Evolutionary conservation across 164 flowering plant genomes (phyloP).

Genomic region (Amborella trichopoda): DNA sequence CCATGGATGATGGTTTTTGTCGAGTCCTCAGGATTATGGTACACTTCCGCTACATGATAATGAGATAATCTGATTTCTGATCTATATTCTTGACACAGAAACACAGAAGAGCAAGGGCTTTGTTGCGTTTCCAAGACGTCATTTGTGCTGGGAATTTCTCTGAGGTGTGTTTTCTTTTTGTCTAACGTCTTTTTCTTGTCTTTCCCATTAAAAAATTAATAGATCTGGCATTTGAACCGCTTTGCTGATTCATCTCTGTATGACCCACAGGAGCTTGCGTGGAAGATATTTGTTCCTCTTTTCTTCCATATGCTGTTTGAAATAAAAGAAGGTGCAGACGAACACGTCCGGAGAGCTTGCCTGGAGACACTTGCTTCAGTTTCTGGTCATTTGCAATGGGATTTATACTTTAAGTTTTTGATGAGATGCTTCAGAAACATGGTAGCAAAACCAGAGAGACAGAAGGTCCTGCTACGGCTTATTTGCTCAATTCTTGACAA

Average conservation of each 20-base stretch:
- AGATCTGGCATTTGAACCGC: no score
- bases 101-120: constrained; percentile 76
- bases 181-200: background rate
- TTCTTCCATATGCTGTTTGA: constrained; percentile 75
- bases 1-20: no score
- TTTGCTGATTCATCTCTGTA: no score
- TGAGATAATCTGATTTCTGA: no score
- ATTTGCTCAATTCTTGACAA: constrained; percentile 63
- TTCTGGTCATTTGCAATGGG: constrained; percentile 72
- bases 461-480: constrained; percentile 53
- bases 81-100: constrained; percentile 41
- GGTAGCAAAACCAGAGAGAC: constrained; percentile 38
- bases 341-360: constrained; percentile 66
- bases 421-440: constrained; percentile 66
- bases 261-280: constrained; percentile 32
- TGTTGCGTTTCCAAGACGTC: constrained; percentile 45
- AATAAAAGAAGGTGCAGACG: constrained; percentile 54
- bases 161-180: constrained; percentile 26
- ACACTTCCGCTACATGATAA: no score
- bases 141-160: constrained; percentile 29
- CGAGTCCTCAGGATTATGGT: no score
- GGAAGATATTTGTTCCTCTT: constrained; percentile 65
- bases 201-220: background rate
- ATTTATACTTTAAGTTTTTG: constrained; percentile 43
- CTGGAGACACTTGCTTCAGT: constrained; percentile 70